Evolutionary conservation across 148 eudicot genomes (phyloP).

Genomic region (Cornus suecica): DNA sequence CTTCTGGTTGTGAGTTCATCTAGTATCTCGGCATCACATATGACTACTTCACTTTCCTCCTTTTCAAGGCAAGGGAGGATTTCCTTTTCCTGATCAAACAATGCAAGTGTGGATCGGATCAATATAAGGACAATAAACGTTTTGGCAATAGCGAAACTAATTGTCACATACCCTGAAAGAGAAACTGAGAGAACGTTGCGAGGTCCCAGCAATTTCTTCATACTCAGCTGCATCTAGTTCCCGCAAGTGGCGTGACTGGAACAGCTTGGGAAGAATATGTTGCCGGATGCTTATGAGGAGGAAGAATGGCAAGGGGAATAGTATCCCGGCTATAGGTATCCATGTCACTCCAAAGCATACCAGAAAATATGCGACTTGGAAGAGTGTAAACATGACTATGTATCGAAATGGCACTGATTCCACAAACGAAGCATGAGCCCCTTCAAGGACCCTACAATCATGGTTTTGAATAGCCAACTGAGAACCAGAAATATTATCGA

Average conservation of each 20-base stretch:
- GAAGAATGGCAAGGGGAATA: constrained; percentile 62
- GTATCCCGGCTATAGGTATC: constrained; percentile 60
- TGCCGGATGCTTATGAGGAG: constrained; percentile 46
- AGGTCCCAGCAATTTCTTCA: constrained; percentile 54
- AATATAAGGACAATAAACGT: not conserved
- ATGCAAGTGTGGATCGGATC: not conserved
- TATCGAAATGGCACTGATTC: constrained; percentile 59
- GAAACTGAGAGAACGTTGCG: constrained; percentile 22
- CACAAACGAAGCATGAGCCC: constrained; percentile 57
- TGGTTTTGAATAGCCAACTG: not conserved
- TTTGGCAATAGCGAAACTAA: not conserved
- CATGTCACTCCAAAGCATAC: constrained; percentile 62
- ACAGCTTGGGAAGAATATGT: constrained; percentile 46
- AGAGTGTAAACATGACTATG: constrained; percentile 46
- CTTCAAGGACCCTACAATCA: constrained; percentile 49
- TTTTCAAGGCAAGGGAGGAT: not conserved
- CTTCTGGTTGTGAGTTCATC: constrained; percentile 36
- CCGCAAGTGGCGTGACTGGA: constrained; percentile 29
- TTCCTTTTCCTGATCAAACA: constrained; percentile 21
- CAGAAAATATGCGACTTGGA: constrained; percentile 44
- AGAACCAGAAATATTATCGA: not conserved
- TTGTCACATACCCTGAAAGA: constrained; percentile 33
- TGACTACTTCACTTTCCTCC: constrained; percentile 18
- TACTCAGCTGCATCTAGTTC: constrained; percentile 64
- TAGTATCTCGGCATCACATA: constrained; percentile 33